Conservation (phyloP, 352 stramenopile genomes). For the Phytophthora kernoviae region DNA sequence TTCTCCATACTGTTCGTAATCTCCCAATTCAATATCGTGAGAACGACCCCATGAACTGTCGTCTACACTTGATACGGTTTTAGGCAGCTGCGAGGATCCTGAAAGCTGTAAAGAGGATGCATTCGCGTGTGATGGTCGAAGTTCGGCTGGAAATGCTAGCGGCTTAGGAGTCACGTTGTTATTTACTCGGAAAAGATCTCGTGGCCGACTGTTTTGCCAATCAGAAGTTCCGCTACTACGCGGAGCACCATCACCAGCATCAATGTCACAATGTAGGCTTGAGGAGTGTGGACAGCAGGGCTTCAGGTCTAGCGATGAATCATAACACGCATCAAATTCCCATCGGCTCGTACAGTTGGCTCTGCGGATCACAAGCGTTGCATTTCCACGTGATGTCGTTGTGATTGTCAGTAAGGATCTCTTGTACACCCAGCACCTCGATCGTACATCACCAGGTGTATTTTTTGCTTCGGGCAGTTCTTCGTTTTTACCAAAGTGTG, state of each 20-base stretch:
- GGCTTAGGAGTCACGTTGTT: conserved; percentile 5
- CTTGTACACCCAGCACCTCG: conserved; percentile 57
- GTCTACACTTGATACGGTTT: conserved; percentile 2
- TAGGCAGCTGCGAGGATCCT: background rate
- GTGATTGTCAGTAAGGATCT: conserved; percentile 61
- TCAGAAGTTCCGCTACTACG: background rate
- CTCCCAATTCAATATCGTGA: background rate
- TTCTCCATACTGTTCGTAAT: conserved; percentile 4
- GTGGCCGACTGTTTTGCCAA: conserved; percentile 3
- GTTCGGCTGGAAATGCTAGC: conserved; percentile 19
- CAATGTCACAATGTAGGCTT: conserved; percentile 1
- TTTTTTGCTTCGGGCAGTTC: conserved; percentile 2
- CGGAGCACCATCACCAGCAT: background rate
- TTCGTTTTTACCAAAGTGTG: conserved; percentile 5
- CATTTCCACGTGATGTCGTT: conserved; percentile 24
- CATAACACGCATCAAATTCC: conserved; percentile 34
- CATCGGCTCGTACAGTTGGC: conserved; percentile 60
- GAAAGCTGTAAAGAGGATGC: background rate
- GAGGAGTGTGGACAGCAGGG: background rate
- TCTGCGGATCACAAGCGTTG: conserved; percentile 54
- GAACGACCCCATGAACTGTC: conserved; percentile 1
- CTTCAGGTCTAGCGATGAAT: conserved; percentile 21
- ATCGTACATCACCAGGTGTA: conserved; percentile 11
- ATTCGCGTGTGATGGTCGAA: conserved; percentile 13
- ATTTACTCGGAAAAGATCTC: conserved; percentile 3